Evolutionary conservation across 192 early-diverging fungal species (phyloP), one percentile per base, ranked within the genome.

Genomic region (Entomortierella chlamydospora): DNA sequence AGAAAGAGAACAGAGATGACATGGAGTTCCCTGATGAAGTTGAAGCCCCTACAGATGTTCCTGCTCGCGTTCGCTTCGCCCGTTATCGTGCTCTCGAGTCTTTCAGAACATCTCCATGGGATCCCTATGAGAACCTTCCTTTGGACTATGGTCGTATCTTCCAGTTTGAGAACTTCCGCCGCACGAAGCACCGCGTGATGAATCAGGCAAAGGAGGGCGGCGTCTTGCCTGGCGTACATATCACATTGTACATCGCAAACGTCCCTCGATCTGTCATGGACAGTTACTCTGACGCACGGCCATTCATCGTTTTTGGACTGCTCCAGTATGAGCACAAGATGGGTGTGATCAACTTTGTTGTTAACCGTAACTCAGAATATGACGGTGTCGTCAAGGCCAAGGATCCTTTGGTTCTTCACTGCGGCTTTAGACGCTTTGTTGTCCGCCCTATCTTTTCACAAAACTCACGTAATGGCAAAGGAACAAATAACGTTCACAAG

Each of bases 101-200:
- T 56, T 97, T 98, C 86, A 86, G 96, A 68, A 97, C 93, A 18
- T 97, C 95, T 5, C 93, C 97, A 15, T 99, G 98, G 98, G 98
- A 99, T 81, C 93, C 97, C 11, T 96, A 96, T 87, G 98, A 99
- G 83, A 98, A 98, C 83, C 85, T 99, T 64, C 98, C 98, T 0
- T 84, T 95, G 34, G 98, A 99, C 81, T 99, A 98, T 81, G 90
- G 90, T 31, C 92, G 95, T 53, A 97, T 99, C 62, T 99, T 98
- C 88, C 95, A 97, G 84, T 97, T 98, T 69, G 91, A 95, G 73
- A 97, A 93, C 86, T 93, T 93, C 52, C 83, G 83, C 51, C 87
- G 92, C 70, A 95, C 96, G 23, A 91, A 93, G 84, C 83, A 89
- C 62, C 87, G 93, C 41, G 90, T 96, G 41, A 73, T 95, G 49